These are phyloP conservation scores for Pichia sp. DNA, from an alignment of 1,139 yeast genomes.

Conservation along the genomic window DNA sequence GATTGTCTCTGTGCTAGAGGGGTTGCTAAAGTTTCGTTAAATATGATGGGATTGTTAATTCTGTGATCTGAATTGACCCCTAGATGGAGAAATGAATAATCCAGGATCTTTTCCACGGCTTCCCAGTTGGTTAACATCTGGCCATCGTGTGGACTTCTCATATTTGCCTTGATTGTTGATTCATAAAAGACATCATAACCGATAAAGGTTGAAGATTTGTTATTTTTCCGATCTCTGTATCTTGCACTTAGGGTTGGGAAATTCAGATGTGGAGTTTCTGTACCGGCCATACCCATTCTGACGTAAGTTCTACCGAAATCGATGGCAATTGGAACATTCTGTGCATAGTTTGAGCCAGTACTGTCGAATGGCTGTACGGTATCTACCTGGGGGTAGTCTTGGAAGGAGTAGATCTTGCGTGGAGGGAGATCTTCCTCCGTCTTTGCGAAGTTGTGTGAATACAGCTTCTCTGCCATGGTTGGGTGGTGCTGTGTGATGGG, in stretches of 20 bases:
- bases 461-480: conserved; percentile 11
- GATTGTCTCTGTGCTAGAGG: conserved; percentile 67
- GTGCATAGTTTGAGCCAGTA: conserved; percentile 37
- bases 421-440: conserved; percentile 39
- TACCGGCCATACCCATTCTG: conserved; percentile 67
- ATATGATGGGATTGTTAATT: conserved; percentile 76
- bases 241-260: conserved; percentile 73
- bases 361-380: conserved; percentile 49
- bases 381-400: conserved; percentile 44
- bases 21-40: conserved; percentile 76
- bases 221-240: conserved; percentile 74
- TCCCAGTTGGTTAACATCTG: conserved; percentile 92
- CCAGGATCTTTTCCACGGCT: conserved; percentile 74
- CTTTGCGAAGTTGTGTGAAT: conserved; percentile 16
- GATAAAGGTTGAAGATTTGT: conserved; percentile 62
- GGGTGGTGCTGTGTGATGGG: background rate
- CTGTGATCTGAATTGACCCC: conserved; percentile 59
- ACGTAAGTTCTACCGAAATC: conserved; percentile 75
- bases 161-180: conserved; percentile 61
- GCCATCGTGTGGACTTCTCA: conserved; percentile 86
- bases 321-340: conserved; percentile 71
- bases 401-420: conserved; percentile 45
- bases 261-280: conserved; percentile 54
- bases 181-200: conserved; percentile 85
- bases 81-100: conserved; percentile 78